Evolutionary conservation across 2,329 filamentous ascomycete species (phyloP), one percentile per base, ranked within the genome.

Genomic region (Xylaria sp.): DNA sequence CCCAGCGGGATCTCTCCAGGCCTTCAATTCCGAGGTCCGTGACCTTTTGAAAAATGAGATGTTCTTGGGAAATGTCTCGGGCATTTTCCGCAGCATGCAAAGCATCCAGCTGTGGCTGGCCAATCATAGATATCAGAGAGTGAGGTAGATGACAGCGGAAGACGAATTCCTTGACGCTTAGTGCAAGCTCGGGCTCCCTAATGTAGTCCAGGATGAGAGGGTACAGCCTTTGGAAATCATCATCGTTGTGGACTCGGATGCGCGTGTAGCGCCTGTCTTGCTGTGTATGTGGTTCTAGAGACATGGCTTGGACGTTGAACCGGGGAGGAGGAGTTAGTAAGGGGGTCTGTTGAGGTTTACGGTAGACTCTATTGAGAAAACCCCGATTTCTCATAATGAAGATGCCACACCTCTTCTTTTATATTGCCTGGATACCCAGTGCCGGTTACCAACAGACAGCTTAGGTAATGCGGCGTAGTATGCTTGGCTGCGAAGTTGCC

Each of bases 131-230:
- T 25, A 25, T 25, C 23, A 25, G 23, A 25, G 23, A 10, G 3
- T 1, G 6, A 6, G 8, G 56, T 32, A 34, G 34, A 52, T 52
- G 34, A 52, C 18, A 57, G 57, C 52, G 32, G n/a, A 67, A 67
- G 44, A 62, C 58, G 25, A 67, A 67, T 57, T 67, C 65, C 44
- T 67, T 67, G 18, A 63, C 58, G 34, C 44, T 23, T 37, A 4
- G 58, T 34, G 65, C 59, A 46, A 67, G 65, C 6, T 63, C 52
- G 4, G 52, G 58, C n/a, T 66, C 64, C 51, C 57, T 61, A 10
- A 62, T 62, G 23, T 66, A 66, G 41, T 66, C 58, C 15, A 66
- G 0, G 44, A 66, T 66, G 18, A 66, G 58, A 44, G 58, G 52
- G 51, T 66, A 66, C 12, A 62, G 52, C 51, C 13, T 66, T 25